These are phyloP conservation scores for Komagataea norvegica DNA, from an alignment of 1,139 yeast genomes.

Conservation along the genomic window DNA sequence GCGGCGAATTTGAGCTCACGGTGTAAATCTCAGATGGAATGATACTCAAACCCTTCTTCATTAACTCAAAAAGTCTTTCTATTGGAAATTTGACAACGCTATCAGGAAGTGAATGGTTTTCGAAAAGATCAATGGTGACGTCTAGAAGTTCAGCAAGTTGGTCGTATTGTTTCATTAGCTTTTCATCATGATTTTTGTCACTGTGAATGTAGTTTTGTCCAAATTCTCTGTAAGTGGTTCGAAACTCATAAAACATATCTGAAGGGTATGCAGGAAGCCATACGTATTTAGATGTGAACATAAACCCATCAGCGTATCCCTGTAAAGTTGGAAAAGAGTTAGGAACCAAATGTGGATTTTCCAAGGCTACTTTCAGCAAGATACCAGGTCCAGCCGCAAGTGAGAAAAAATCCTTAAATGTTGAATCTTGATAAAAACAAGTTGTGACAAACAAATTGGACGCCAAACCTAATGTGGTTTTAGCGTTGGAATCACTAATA, in stretches of 20 bases:
- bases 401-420: constrained; percentile 17
- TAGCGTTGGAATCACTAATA: constrained; percentile 17
- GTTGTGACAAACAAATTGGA: constrained; percentile 13
- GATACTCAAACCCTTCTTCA: constrained; percentile 15
- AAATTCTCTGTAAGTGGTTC: constrained; percentile 16
- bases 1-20: constrained; percentile 11
- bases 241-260: constrained; percentile 15
- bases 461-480: constrained; percentile 10
- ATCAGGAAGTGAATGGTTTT: constrained; percentile 11
- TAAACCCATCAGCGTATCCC: constrained; percentile 16
- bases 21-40: constrained; percentile 19
- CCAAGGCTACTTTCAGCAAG: constrained; percentile 14
- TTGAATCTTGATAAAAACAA: constrained; percentile 9
- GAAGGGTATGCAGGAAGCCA: constrained; percentile 21
- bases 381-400: constrained; percentile 21
- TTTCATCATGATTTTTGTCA: constrained; percentile 13
- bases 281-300: constrained; percentile 16
- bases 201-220: constrained; percentile 13
- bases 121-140: constrained; percentile 8
- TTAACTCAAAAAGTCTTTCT: constrained; percentile 11
- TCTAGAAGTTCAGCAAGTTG: constrained; percentile 11
- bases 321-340: constrained; percentile 10
- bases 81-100: constrained; percentile 20
- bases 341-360: constrained; percentile 16
- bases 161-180: constrained; percentile 8